phyloP scores from a whole-genome alignment of 2,329 filamentous ascomycete genomes.

The Fusarium bactridioides region DNA sequence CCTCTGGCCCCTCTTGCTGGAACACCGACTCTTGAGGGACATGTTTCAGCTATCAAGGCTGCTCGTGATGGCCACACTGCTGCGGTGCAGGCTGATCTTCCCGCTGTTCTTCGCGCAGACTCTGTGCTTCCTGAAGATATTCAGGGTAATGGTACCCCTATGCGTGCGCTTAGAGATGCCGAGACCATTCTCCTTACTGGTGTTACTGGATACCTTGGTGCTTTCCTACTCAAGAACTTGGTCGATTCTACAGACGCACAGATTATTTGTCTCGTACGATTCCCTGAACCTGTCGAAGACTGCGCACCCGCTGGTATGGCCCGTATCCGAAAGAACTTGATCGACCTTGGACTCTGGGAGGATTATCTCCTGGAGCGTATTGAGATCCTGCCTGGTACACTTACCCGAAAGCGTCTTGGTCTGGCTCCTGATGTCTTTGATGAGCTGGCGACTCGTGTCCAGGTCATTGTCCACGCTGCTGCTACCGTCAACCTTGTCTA shows the following conservation, averaged over 20 bases:
- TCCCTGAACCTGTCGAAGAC: constrained; percentile 70
- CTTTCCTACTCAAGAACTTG: constrained; percentile 75
- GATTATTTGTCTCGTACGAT: constrained; percentile 77
- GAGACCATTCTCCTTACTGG: constrained; percentile 77
- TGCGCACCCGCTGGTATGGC: constrained; percentile 73
- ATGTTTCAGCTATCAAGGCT: constrained; percentile 74
- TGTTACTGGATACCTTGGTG: constrained; percentile 78
- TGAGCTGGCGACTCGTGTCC: constrained; percentile 68
- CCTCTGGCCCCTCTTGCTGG: constrained; percentile 76
- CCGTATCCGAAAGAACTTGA: constrained; percentile 75
- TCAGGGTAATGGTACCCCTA: constrained; percentile 59
- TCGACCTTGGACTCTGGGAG: constrained; percentile 81
- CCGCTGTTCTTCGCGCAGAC: constrained; percentile 72
- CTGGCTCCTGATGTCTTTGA: constrained; percentile 71
- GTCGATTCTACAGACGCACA: constrained; percentile 73
- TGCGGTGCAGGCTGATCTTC: constrained; percentile 78
- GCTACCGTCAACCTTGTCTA: constrained; percentile 85
- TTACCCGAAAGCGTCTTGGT: constrained; percentile 73
- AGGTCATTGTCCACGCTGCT: constrained; percentile 80
- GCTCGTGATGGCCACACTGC: constrained; percentile 77
- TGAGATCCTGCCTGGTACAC: constrained; percentile 76
- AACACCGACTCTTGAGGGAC: constrained; percentile 74
- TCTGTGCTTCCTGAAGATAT: constrained; percentile 75
- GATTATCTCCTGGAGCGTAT: constrained; percentile 81
- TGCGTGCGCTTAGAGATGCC: constrained; percentile 69